phyloP scores from a whole-genome alignment of 371 early-diverging fungal genomes.

The Mortierella polycephala region DNA sequence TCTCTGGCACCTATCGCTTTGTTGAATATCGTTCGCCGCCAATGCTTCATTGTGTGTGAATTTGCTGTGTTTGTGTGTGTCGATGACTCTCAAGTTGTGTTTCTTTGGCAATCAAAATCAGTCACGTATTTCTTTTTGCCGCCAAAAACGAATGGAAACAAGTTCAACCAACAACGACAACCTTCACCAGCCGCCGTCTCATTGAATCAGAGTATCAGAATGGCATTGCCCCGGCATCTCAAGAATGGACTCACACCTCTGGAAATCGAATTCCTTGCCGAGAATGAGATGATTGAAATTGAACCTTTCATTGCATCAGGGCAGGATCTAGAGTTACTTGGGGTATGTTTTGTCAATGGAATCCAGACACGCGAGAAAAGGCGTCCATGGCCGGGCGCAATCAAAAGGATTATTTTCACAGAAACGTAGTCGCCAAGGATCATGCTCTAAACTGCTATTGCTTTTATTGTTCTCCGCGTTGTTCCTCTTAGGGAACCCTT shows the following conservation, averaged over 20 bases:
- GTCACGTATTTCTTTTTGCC: not conserved
- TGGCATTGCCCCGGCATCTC: slow-evolving; percentile 73
- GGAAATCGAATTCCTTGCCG: slow-evolving; percentile 90
- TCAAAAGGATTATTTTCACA: not conserved
- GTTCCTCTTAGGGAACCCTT: slow-evolving; percentile 62
- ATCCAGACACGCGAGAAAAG: too few species aligned
- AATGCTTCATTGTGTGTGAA: not conserved
- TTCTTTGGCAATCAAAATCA: not conserved
- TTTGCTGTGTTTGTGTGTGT: not conserved
- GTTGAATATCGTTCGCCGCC: not conserved
- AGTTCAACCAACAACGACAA: too few species aligned
- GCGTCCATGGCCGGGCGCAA: too few species aligned
- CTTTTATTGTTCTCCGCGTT: not conserved
- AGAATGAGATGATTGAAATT: slow-evolving; percentile 76
- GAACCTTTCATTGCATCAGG: slow-evolving; percentile 70
- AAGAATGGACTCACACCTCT: slow-evolving; percentile 75
- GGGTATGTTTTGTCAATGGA: slow-evolving; percentile 56
- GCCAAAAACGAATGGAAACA: not conserved
- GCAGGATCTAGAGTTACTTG: slow-evolving; percentile 70
- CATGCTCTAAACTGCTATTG: not conserved
- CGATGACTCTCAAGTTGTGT: not conserved
- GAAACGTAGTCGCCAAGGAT: too few species aligned
- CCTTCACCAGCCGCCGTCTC: too few species aligned
- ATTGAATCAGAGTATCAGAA: slow-evolving; percentile 15
- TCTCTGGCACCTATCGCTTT: not conserved